Base-by-base conservation (phyloP, 2,329 filamentous ascomycete genomes). In the Aspergillus sp. region DNA sequence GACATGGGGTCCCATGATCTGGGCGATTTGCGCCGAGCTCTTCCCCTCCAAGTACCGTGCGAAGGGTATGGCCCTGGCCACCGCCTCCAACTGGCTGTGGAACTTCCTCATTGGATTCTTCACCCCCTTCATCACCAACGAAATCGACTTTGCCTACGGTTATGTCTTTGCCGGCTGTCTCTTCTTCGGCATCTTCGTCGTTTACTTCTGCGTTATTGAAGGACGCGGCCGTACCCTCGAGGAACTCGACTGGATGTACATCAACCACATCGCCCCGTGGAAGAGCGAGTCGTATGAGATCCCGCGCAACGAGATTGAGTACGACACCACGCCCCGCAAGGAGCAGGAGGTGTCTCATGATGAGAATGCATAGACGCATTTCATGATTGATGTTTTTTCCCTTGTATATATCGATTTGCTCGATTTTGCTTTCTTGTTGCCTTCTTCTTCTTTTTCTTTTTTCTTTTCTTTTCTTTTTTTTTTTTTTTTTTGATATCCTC, bases 11-110 rank as follows among this genome's bases (percentile, higher is more conserved):
- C 84, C 84, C 0, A 74, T 75, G 57, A 61, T 74, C 7, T 77
- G 74, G 74, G 65, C 73, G 1, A 72, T 76, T 27, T 67, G 67
- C 19, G 66, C 67, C 5, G 70, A 73, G 49, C 55, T 73, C 4
- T 73, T 69, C 60, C 70, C 70, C 1, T 64, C 62, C 13, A 67
- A 69, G 50, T 71, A 70, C 51, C 81, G 86, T 62, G 85, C 86
- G 50, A 88, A 88, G 68, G 82, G 83, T 49, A 87, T 89, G 78
- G 86, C 85, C 1, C 70, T 90, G n/a, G 84, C 85, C n/a, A 88
- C 85, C 5, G 80, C 85, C 1, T 81, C 84, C 15, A 90, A 90
- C 70, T 90, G 86, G 86, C 50, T 62, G 7, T 86, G 82, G 81
- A 85, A 87, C 64, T 88, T 88, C 67, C 67, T 85, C 57, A 74